These are phyloP conservation scores for Punica granatum DNA, from an alignment of 345 rosid genomes.

Conservation along the genomic window DNA sequence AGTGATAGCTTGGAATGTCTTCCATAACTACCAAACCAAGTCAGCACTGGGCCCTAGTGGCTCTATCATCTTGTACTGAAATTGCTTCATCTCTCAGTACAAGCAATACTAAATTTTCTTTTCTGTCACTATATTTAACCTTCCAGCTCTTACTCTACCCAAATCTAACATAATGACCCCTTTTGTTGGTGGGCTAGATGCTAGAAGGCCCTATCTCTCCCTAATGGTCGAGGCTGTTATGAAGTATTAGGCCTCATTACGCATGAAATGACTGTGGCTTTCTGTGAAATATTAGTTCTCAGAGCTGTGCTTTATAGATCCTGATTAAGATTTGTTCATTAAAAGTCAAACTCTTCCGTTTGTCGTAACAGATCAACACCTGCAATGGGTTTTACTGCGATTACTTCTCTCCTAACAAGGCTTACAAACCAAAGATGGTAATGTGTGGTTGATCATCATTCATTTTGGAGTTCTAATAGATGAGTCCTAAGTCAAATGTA, in stretches of 20 bases:
- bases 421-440: conserved; percentile 97
- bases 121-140: too few relatives aligned
- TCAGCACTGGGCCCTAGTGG: too few relatives aligned
- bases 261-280: neutral
- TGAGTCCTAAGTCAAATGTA: too few relatives aligned
- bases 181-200: too few relatives aligned
- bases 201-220: too few relatives aligned
- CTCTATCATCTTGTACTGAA: too few relatives aligned
- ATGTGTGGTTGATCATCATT: conserved; percentile 5
- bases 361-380: conserved; percentile 61
- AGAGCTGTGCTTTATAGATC: neutral
- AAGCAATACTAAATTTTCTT: too few relatives aligned
- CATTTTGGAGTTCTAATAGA: neutral
- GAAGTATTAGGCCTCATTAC: neutral
- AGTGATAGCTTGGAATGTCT: neutral
- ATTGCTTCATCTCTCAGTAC: too few relatives aligned
- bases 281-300: neutral
- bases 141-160: too few relatives aligned
- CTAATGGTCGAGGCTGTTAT: too few relatives aligned
- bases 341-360: neutral
- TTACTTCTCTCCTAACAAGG: conserved; percentile 91
- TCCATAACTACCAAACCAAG: too few relatives aligned
- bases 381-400: conserved; percentile 99
- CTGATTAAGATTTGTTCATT: neutral
- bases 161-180: too few relatives aligned